Conservation (phyloP, 768 basidiomycete genomes). For the Termitomyces sp. region DNA sequence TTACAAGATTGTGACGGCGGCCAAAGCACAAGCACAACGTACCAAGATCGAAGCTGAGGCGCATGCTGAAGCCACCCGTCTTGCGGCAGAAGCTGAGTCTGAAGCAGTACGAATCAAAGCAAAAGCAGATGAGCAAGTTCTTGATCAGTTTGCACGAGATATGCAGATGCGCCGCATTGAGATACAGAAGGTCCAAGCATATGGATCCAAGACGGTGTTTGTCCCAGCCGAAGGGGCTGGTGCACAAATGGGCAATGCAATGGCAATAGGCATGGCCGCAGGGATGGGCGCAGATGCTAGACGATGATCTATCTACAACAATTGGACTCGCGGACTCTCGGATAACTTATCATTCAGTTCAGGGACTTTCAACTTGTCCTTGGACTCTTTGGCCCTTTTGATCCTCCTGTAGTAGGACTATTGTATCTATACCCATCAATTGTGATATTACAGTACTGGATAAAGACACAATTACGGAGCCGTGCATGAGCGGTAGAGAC, state of each 20-base stretch:
- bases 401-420: not conserved
- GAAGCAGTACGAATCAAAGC: slow-evolving; percentile 65
- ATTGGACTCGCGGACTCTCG: not conserved
- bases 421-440: slow-evolving; percentile 1
- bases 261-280: slow-evolving; percentile 71
- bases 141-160: slow-evolving; percentile 69
- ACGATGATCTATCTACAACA: not conserved
- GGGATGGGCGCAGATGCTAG: slow-evolving; percentile 48
- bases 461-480: not conserved
- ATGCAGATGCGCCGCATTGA: slow-evolving; percentile 73
- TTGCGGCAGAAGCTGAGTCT: slow-evolving; percentile 74
- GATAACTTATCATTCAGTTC: not conserved
- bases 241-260: slow-evolving; percentile 54
- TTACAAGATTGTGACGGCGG: slow-evolving; percentile 69
- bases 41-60: slow-evolving; percentile 77
- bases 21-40: slow-evolving; percentile 67
- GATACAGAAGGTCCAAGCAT: slow-evolving; percentile 58
- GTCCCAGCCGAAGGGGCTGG: slow-evolving; percentile 63
- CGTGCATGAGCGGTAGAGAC: slow-evolving; percentile 1
- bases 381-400: not conserved
- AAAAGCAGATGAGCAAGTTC: slow-evolving; percentile 55
- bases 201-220: slow-evolving; percentile 67
- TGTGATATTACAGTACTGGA: not conserved
- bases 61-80: slow-evolving; percentile 71
- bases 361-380: not conserved